A percentile compares a stretch with the other conserved stretches of the same genome.
Evolutionary conservation across 2,329 filamentous ascomycete genomes (phyloP).

Genomic region (Penicillium griseofulvum): DNA sequence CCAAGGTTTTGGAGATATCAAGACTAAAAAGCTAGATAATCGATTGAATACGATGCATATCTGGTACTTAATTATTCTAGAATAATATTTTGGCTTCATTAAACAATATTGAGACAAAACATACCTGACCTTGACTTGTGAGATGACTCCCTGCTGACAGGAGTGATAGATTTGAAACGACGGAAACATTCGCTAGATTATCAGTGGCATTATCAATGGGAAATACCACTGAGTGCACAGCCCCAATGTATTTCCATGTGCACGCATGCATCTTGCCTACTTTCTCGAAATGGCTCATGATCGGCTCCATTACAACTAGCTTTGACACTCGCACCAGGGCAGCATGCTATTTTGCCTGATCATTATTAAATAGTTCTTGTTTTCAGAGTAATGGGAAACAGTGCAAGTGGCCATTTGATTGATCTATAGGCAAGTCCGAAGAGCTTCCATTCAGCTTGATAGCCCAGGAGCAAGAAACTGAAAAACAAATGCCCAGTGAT

Average conservation of each 20-base stretch:
- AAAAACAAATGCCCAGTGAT: too few species aligned
- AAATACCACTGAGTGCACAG: neutral
- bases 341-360: too few species aligned
- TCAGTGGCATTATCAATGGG: neutral
- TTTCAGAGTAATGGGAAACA: too few species aligned
- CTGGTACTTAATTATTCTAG: neutral
- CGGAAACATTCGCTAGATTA: neutral
- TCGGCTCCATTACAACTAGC: too few species aligned
- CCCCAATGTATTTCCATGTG: neutral
- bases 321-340: neutral
- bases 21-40: neutral
- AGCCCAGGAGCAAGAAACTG: too few species aligned
- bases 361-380: too few species aligned
- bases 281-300: neutral
- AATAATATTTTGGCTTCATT: neutral
- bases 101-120: too few species aligned
- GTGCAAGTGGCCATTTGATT: too few species aligned
- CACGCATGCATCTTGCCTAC: too few species aligned
- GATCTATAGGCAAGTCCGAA: too few species aligned
- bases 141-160: neutral
- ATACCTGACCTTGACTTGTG: too few species aligned
- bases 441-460: too few species aligned
- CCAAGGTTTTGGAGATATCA: neutral
- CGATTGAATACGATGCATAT: neutral
- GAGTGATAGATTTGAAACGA: neutral